Evolutionary conservation across 371 early-diverging fungal species (phyloP), one percentile per base, ranked within the genome.

Genomic region (Mortierella sp.): DNA sequence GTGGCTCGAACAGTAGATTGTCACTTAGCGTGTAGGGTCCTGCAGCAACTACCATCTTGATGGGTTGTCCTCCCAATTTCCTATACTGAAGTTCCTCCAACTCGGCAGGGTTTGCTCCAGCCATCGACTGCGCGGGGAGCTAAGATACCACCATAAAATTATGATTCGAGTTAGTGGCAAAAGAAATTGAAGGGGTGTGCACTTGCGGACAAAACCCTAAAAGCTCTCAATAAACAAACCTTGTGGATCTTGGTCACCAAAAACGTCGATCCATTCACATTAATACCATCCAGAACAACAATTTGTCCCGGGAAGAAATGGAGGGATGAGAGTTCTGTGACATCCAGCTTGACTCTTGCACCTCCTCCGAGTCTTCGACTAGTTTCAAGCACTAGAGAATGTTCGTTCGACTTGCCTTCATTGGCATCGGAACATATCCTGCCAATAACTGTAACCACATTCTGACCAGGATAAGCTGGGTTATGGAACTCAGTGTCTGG

Each of bases 1-100:
- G 83, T 0, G 97, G 95, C 65, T 92, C 93, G 65, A 89, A 98
- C 18, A 86, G 75, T 14, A 96, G 82, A 67, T 92, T 91, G 61
- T 87, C 91, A 16, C 88, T 87, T 43, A 95, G 69, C 4, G 96
- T 95, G 74, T 87, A 98, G 3, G 98, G 98, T 0, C 98, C 98
- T 0, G 92, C 80, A 4, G 96, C 94, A 15, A 91, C 80, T 14
- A 94, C 66, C 19, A 95, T 85, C 45, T 86, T 89, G 7, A 93
- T 68, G 14, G 94, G 90, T 44, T 81, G 64, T 2, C 82, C 81
- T 16, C 68, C 74, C 52, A 70, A 52, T 11, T 63, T 64, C n/a
- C 37, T 67, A 45, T 75, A 58, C 19, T 82, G 82, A 18, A 68
- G 67, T 6, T 74, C 67, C 37, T 70, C 60, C 1, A 79, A 62